phyloP scores from a whole-genome alignment of 2,329 filamentous ascomycete species.

The Clonostachys solani region DNA sequence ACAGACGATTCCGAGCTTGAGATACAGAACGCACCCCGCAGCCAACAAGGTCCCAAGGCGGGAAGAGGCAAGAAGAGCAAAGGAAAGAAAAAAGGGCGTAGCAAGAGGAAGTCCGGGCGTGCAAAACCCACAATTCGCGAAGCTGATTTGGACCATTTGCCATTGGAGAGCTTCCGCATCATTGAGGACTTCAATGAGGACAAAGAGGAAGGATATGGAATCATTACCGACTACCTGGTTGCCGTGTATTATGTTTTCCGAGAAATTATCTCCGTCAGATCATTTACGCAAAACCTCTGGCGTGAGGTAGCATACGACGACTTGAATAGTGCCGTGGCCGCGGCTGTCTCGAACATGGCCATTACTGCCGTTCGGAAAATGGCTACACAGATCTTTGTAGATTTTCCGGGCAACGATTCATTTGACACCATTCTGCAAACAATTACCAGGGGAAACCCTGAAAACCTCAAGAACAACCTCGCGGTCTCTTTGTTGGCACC shows the following conservation, averaged over 20 bases:
- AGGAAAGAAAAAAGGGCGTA: constrained; percentile 30
- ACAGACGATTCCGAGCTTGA: neutral
- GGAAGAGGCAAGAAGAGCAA: constrained; percentile 16
- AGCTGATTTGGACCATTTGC: constrained; percentile 20
- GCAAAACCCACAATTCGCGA: too few species aligned
- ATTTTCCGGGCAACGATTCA: constrained; percentile 39
- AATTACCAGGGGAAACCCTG: constrained; percentile 11
- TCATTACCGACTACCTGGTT: neutral
- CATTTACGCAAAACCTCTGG: constrained; percentile 34
- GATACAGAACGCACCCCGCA: constrained; percentile 1
- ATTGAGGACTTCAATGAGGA: constrained; percentile 21
- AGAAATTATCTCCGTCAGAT: constrained; percentile 27
- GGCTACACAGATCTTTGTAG: constrained; percentile 30
- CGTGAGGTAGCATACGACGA: constrained; percentile 34
- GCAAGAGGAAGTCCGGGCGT: constrained; percentile 7
- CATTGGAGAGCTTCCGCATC: constrained; percentile 29
- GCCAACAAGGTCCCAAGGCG: too few species aligned
- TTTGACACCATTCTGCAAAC: constrained; percentile 35
- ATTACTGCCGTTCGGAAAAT: constrained; percentile 32
- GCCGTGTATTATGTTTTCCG: constrained; percentile 17
- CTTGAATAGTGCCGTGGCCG: constrained; percentile 39
- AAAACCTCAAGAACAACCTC: neutral
- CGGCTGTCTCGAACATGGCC: constrained; percentile 31
- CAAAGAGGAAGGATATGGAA: neutral
- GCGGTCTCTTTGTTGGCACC: neutral